phyloP scores from a whole-genome alignment of 2,329 filamentous ascomycete genomes.

The Neophaeococcomyces aloes region DNA sequence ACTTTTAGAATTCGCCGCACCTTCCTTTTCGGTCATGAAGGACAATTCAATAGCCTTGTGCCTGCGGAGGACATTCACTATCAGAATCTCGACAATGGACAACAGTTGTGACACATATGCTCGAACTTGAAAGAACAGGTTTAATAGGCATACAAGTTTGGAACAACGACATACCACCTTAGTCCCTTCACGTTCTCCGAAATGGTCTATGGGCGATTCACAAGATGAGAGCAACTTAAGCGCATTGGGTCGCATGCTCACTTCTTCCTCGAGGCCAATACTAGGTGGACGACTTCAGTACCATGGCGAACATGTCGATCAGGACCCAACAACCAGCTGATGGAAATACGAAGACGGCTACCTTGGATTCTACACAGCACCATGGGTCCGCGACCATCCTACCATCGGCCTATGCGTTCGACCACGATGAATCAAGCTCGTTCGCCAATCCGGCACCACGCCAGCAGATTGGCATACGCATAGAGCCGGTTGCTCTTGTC shows the following conservation, averaged over 20 bases:
- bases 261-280: not conserved
- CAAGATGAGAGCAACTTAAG: not conserved
- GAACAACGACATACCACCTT: not conserved
- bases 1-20: conserved; percentile 2
- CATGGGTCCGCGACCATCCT: not conserved
- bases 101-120: conserved; percentile 1
- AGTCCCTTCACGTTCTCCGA: not conserved
- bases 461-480: conserved; percentile 47
- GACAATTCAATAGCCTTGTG: not conserved
- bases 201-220: not conserved
- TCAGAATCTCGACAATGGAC: not conserved
- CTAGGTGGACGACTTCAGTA: no score
- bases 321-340: not conserved
- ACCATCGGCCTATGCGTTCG: not conserved
- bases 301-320: no score
- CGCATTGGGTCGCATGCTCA: not conserved
- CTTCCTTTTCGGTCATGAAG: not conserved
- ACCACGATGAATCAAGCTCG: not conserved
- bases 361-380: not conserved
- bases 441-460: not conserved
- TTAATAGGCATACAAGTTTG: no score
- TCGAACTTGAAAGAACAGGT: no score
- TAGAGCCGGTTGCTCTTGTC: conserved; percentile 83
- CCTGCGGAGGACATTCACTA: not conserved
- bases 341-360: not conserved